Evolutionary conservation across 23 red algal genomes (phyloP).

Genomic region (Gracilaria gracilis): DNA sequence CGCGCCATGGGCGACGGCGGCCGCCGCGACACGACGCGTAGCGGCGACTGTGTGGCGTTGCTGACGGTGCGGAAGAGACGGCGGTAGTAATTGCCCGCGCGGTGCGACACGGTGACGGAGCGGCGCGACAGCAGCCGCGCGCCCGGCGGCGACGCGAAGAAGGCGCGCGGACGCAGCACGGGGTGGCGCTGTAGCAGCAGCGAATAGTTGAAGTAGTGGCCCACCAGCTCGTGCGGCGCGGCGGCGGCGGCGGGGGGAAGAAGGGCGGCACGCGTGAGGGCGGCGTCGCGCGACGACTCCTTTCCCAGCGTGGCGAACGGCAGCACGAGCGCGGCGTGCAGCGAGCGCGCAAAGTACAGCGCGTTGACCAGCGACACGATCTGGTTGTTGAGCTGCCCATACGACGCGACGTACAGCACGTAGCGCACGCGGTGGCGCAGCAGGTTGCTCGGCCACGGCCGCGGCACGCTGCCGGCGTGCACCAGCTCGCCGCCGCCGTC

Average conservation of each 20-base stretch:
- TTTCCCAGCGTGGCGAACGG: slow-evolving; percentile 49
- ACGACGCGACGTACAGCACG: slow-evolving; percentile 7
- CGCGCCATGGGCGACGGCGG: not conserved
- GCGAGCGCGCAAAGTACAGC: slow-evolving; percentile 25
- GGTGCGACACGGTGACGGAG: slow-evolving; percentile 25
- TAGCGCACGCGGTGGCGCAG: slow-evolving; percentile 5
- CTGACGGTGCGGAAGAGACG: slow-evolving; percentile 1
- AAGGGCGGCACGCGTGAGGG: not conserved
- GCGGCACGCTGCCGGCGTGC: not conserved
- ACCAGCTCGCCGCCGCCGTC: not conserved
- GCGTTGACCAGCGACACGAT: slow-evolving; percentile 47
- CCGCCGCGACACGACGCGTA: not conserved
- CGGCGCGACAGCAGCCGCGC: not conserved
- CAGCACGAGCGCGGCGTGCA: slow-evolving; percentile 34
- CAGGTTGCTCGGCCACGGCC: not conserved
- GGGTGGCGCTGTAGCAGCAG: not conserved
- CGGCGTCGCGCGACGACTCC: slow-evolving; percentile 17
- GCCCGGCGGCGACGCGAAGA: slow-evolving; percentile 14
- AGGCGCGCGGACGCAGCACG: slow-evolving; percentile 12
- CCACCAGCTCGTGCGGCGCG: slow-evolving; percentile 10
- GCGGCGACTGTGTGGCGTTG: not conserved
- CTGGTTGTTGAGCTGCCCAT: slow-evolving; percentile 61
- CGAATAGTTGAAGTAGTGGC: slow-evolving; percentile 55
- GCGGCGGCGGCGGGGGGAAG: not conserved
- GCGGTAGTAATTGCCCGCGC: slow-evolving; percentile 36